Base-by-base conservation (phyloP, 2,329 filamentous ascomycete genomes). In the Microcera coccophila region DNA sequence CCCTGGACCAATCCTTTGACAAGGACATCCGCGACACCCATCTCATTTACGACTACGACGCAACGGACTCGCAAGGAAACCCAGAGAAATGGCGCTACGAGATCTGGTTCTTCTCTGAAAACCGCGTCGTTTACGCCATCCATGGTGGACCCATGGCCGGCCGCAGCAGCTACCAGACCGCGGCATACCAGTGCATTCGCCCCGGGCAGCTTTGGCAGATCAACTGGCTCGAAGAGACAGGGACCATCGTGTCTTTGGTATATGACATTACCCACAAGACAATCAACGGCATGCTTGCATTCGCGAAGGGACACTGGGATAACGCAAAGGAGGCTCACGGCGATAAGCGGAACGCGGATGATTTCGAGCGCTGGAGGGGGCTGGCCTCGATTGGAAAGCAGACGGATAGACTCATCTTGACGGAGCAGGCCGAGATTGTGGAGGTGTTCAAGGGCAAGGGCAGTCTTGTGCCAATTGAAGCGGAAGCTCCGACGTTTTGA, bases 211-310 rank as follows among this genome's bases (percentile, higher is more conserved):
- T 80, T 1, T 81, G 77, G 77, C 77, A 81, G 52, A 71, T 74
- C 48, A 80, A 76, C 45, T 81, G 76, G 76, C 68, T 81, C 1
- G 76, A 81, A 44, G 77, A 81, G 59, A 81, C 77, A 0, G 78
- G 76, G 0, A 80, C 76, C 0, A 68, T 81, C 2, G 72, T 71
- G 41, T 78, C 73, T 2, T 57, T 78, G 0, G 74, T 80, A 2
- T 81, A 75, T 49, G 76, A 81, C 45, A 78, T 81, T 29, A 54
- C 62, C 1, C 59, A 67, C 5, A 61, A 66, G 40, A 72, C 61
- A 17, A 70, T 81, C 33, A 75, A 71, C 0, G 78, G 76, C 0
- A 52, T 80, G 50, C 54, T 81, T 5, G 72, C 65, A 0, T 81
- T 81, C 48, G 76, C 71, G 0, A 71, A 74, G 52, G 76, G 73